phyloP scores from a whole-genome alignment of 1,139 yeast genomes.

The Pichia sp. region DNA sequence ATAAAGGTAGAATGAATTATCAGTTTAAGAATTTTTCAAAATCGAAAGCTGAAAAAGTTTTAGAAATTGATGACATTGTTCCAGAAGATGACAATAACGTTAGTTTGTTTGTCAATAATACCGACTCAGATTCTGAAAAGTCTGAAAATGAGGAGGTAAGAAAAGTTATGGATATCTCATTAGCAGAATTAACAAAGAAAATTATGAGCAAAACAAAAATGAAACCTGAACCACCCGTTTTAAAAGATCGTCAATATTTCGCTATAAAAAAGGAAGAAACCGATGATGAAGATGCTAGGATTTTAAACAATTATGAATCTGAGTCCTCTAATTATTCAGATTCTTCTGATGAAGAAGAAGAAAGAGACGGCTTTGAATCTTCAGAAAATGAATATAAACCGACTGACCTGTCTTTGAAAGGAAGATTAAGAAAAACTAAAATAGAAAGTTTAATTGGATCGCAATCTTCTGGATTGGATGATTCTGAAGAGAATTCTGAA shows the following conservation, averaged over 20 bases:
- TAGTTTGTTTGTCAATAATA: background rate
- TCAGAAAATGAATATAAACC: background rate
- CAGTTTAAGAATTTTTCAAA: conserved; percentile 12
- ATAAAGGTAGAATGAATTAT: conserved; percentile 21
- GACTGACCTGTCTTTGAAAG: no score
- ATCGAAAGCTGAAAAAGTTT: background rate
- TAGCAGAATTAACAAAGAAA: conserved; percentile 17
- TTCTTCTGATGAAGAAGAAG: background rate
- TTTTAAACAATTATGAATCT: background rate
- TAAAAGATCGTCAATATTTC: background rate
- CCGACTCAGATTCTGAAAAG: background rate
- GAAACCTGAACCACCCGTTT: background rate
- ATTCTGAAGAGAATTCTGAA: background rate
- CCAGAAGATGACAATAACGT: background rate
- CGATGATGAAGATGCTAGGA: conserved; percentile 2
- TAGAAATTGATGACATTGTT: background rate
- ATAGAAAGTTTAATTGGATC: conserved; percentile 8
- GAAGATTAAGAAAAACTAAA: background rate
- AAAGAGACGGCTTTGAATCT: background rate
- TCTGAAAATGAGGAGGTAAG: background rate
- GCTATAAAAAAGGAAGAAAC: conserved; percentile 3
- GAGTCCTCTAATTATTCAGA: background rate
- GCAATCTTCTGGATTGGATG: background rate
- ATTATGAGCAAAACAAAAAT: conserved; percentile 12
- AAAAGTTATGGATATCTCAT: conserved; percentile 10